Conservation (phyloP, 306 rosid genomes). For the Medicago lupulina region DNA sequence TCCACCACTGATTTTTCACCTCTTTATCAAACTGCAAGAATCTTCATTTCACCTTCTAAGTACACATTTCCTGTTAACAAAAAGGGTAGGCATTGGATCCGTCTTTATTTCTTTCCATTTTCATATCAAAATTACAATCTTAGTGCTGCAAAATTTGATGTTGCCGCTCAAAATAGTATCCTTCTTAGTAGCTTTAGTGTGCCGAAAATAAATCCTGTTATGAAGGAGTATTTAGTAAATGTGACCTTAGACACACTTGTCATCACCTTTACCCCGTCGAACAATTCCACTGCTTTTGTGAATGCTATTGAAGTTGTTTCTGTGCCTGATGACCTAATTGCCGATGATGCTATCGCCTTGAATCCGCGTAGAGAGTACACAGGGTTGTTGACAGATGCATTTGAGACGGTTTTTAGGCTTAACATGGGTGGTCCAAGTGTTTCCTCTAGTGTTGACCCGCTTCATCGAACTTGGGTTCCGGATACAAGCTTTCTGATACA, state of each 20-base stretch:
- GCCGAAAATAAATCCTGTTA: slow-evolving; percentile 39
- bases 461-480: slow-evolving; percentile 78
- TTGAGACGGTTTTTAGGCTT: slow-evolving; percentile 84
- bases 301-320: slow-evolving; percentile 93
- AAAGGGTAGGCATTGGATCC: slow-evolving; percentile 87
- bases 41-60: slow-evolving; percentile 67
- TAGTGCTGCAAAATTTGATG: slow-evolving; percentile 69
- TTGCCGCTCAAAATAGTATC: slow-evolving; percentile 53
- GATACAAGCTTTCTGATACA: slow-evolving; percentile 57
- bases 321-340: slow-evolving; percentile 71
- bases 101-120: slow-evolving; percentile 88
- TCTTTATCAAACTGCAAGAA: slow-evolving; percentile 77
- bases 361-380: slow-evolving; percentile 43
- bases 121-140: slow-evolving; percentile 48
- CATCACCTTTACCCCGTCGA: slow-evolving; percentile 65
- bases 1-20: slow-evolving; percentile 54
- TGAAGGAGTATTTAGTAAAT: slow-evolving; percentile 74
- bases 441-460: slow-evolving; percentile 63
- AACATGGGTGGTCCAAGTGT: slow-evolving; percentile 91
- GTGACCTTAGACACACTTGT: slow-evolving; percentile 64
- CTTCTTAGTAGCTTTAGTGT: slow-evolving; percentile 69
- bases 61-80: slow-evolving; percentile 65
- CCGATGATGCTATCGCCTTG: slow-evolving; percentile 50
- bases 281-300: slow-evolving; percentile 66
- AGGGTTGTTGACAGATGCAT: slow-evolving; percentile 57